Evolutionary conservation across 805 yeast species (phyloP).

Genomic region (Kuraishia piskuri): DNA sequence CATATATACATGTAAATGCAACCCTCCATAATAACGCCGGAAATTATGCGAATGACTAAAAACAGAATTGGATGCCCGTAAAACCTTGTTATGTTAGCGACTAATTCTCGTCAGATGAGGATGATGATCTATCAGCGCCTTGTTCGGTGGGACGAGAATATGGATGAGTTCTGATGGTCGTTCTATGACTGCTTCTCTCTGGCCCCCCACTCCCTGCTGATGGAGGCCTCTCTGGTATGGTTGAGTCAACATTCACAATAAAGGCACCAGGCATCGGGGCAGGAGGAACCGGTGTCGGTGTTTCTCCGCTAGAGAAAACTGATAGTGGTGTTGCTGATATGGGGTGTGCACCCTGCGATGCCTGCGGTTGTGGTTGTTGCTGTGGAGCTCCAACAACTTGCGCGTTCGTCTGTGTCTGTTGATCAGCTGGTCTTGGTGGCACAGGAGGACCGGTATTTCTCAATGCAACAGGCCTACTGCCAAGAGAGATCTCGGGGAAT

Average conservation of each 20-base stretch:
- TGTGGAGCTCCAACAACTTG: constrained; percentile 16
- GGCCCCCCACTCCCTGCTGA: constrained; percentile 1
- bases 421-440: neutral
- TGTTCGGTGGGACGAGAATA: neutral
- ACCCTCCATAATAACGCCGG: too few species aligned
- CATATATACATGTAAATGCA: too few species aligned
- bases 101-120: neutral
- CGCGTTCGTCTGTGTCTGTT: neutral
- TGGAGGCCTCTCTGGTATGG: neutral
- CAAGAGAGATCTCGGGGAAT: neutral
- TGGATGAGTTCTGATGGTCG: neutral
- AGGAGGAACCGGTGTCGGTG: constrained; percentile 5
- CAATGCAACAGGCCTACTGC: neutral
- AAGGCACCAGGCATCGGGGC: neutral
- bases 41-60: too few species aligned
- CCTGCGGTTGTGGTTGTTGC: neutral
- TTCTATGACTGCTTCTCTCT: neutral
- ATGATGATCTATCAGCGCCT: neutral
- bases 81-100: too few species aligned
- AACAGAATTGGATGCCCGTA: too few species aligned
- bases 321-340: constrained; percentile 27
- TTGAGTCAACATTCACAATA: neutral
- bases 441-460: neutral
- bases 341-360: constrained; percentile 8
- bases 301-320: constrained; percentile 17